Conservation (phyloP, 805 yeast species). For the Ogataea neopini region DNA sequence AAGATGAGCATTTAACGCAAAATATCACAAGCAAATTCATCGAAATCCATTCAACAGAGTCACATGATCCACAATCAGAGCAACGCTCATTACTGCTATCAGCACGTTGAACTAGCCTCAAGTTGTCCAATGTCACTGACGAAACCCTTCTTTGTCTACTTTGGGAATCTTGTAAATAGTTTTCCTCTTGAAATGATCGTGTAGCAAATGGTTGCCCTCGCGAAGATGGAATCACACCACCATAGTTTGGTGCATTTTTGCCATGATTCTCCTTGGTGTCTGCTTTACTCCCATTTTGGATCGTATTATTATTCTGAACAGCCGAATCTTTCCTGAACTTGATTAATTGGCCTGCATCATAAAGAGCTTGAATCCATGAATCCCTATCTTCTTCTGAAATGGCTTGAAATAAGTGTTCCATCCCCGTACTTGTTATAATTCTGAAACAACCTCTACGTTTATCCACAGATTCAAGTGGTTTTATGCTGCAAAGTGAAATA, state of each 20-base stretch:
- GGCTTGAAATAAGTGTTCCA: conserved; percentile 74
- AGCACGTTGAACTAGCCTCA: conserved; percentile 41
- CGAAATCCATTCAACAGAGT: conserved; percentile 84
- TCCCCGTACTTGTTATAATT: conserved; percentile 65
- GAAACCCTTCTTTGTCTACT: conserved; percentile 34
- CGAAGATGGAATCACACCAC: background rate
- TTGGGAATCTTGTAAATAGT: background rate
- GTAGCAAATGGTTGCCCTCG: background rate
- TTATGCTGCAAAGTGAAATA: conserved; percentile 65
- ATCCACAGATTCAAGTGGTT: conserved; percentile 42
- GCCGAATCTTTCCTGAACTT: conserved; percentile 20
- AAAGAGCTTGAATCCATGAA: conserved; percentile 66
- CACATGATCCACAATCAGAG: conserved; percentile 73
- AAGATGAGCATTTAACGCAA: conserved; percentile 84
- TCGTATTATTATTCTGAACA: background rate
- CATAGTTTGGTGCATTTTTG: conserved; percentile 1
- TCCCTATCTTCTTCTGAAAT: conserved; percentile 64
- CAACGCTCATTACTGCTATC: conserved; percentile 63
- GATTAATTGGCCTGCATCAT: conserved; percentile 48
- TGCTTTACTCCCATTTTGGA: background rate
- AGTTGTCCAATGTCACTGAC: conserved; percentile 34
- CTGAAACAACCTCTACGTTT: conserved; percentile 67
- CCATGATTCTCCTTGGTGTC: background rate
- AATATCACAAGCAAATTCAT: conserved; percentile 68
- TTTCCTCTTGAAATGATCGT: background rate